Conservation (phyloP, 257 asterid genomes). For the Primulina huaijiensis region DNA sequence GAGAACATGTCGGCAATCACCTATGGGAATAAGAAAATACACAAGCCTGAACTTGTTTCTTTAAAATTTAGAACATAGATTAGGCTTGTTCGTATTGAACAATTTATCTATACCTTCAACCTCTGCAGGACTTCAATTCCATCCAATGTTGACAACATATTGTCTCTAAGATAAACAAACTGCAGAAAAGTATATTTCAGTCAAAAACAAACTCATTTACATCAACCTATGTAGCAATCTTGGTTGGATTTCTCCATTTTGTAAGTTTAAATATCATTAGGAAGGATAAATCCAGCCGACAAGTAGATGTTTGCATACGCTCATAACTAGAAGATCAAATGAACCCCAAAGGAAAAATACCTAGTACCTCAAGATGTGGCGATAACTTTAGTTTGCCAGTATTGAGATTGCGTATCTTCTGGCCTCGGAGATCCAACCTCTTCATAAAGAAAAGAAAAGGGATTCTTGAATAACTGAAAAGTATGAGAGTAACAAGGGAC, state of each 20-base stretch:
- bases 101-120: slow-evolving; percentile 69
- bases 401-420: slow-evolving; percentile 77
- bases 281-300: slow-evolving; percentile 9
- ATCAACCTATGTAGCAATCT: slow-evolving; percentile 16
- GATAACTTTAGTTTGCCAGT: slow-evolving; percentile 69
- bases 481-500: slow-evolving; percentile 8
- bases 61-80: slow-evolving; percentile 13
- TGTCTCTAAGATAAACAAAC: slow-evolving; percentile 99
- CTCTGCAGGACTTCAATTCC: slow-evolving; percentile 84
- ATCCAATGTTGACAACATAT: slow-evolving; percentile 83
- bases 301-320: not conserved
- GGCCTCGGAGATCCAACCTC: slow-evolving; percentile 99
- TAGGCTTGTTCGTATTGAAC: slow-evolving; percentile 20
- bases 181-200: slow-evolving; percentile 37
- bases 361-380: slow-evolving; percentile 81
- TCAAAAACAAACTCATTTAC: slow-evolving; percentile 11
- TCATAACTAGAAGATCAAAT: slow-evolving; percentile 1
- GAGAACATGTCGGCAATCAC: slow-evolving; percentile 10
- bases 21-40: slow-evolving; percentile 15
- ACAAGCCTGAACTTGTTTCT: slow-evolving; percentile 19
- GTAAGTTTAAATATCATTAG: not conserved
- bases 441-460: slow-evolving; percentile 32
- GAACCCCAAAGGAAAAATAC: slow-evolving; percentile 15
- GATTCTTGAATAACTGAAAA: slow-evolving; percentile 22
- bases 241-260: slow-evolving; percentile 17